Base-by-base conservation (phyloP, 352 stramenopile species). In the Phytophthora ramorum region DNA sequence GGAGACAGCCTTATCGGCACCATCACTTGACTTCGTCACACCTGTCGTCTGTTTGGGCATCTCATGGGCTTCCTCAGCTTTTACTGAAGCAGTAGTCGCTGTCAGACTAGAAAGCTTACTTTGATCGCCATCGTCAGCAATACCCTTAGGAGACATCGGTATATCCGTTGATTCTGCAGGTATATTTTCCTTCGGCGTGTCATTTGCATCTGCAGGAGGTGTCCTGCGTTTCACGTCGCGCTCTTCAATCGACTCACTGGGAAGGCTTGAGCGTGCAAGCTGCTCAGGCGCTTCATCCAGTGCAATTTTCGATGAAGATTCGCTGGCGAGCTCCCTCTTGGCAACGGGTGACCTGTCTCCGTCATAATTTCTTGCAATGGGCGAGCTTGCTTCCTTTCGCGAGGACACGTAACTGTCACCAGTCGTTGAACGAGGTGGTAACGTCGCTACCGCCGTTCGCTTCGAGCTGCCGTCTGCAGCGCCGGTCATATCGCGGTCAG, bases 341-440 rank as follows among this genome's bases (percentile, higher is more conserved):
- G 40, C 28, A 44, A 32, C 19, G 7, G 37, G 28, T 44, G 44
- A 61, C 16, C 40, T 58, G 34, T 57, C 12, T 49, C 44, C 58
- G 7, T 69, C 57, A 43, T 60, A 49, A 19, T 63, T 43, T 1
- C 32, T 66, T 57, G 38, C 16, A 44, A 50, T 49, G 12, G 37
- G 41, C 12, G 28, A 63, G 1, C 62, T 51, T 16, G 34, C 43
- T n/a, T 68, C 67, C 30, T 69, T 79, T 10, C 63, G 62, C 41
- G 48, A 75, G 9, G 66, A 66, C 4, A 58, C 55, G 38, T 64
- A 46, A 55, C 64, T 78, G 16, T 75, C 72, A 54, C 56, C 62
- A 48, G 43, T 22, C n/a, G n/a, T 40, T 48, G 72, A 70, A 54
- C 72, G 77, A 60, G 75, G 75, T 19, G 77, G 77, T 16, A 81